Conservation (phyloP, 2,329 filamentous ascomycete genomes). For the Ophiocordyceps camponoti-rufipedis region DNA sequence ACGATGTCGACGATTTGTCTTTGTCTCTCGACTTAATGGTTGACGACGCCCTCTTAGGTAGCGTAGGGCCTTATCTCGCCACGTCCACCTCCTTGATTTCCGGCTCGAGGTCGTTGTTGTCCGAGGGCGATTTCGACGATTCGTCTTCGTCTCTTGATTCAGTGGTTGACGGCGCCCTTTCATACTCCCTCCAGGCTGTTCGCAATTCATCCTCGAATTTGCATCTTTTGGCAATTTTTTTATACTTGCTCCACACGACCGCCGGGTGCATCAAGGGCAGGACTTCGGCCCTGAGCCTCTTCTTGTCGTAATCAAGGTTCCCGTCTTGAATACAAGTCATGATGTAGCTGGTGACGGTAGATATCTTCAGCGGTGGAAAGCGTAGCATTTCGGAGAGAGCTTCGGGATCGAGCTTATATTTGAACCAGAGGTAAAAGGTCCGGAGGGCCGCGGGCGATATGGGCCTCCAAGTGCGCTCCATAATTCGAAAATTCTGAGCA, state of each 20-base stretch:
- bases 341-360: conserved; percentile 41
- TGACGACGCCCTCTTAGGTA: too few species aligned
- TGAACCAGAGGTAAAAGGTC: conserved; percentile 47
- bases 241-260: conserved; percentile 8
- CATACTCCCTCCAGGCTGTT: too few species aligned
- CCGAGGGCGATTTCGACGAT: too few species aligned
- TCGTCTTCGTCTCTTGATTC: too few species aligned
- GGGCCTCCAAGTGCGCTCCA: conserved; percentile 3
- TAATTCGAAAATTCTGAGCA: background rate
- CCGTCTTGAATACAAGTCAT: conserved; percentile 33
- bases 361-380: conserved; percentile 36
- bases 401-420: conserved; percentile 27
- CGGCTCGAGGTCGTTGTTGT: too few species aligned
- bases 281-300: conserved; percentile 26
- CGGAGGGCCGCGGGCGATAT: conserved; percentile 22
- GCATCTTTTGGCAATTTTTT: conserved; percentile 9
- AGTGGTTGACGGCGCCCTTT: too few species aligned
- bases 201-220: background rate
- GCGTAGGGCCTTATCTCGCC: too few species aligned
- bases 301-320: conserved; percentile 27
- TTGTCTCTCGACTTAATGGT: too few species aligned
- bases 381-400: conserved; percentile 37
- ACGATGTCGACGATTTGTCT: too few species aligned
- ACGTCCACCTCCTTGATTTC: too few species aligned
- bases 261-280: conserved; percentile 14